phyloP scores from a whole-genome alignment of 352 stramenopile genomes.

The Globisporangium splendens region DNA sequence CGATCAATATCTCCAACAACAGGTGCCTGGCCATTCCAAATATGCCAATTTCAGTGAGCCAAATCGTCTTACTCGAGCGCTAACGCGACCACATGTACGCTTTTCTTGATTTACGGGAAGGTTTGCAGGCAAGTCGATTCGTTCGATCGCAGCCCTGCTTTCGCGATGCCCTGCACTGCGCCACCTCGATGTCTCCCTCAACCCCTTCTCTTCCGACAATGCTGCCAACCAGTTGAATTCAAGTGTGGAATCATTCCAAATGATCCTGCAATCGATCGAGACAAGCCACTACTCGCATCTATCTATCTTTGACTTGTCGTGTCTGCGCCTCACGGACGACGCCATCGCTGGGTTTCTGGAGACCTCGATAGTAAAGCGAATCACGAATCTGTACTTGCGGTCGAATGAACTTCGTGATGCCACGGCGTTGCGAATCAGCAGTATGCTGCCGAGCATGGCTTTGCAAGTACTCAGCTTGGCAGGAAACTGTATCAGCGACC shows the following conservation, averaged over 20 bases:
- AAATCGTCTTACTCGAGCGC: not conserved
- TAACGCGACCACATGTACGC: not conserved
- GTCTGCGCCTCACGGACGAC: constrained; percentile 28
- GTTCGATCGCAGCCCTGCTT: constrained; percentile 23
- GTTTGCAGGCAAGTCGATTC: constrained; percentile 26
- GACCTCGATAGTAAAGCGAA: constrained; percentile 9
- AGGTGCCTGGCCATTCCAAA: constrained; percentile 22
- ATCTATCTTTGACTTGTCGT: constrained; percentile 44
- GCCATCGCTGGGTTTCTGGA: constrained; percentile 16
- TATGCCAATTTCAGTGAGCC: not conserved
- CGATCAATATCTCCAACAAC: constrained; percentile 50
- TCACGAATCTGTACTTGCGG: constrained; percentile 38
- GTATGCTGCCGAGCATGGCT: constrained; percentile 15
- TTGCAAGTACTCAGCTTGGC: constrained; percentile 35
- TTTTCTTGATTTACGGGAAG: constrained; percentile 11
- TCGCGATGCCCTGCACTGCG: constrained; percentile 22
- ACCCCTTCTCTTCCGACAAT: constrained; percentile 14
- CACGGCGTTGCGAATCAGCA: constrained; percentile 16
- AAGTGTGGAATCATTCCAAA: constrained; percentile 1
- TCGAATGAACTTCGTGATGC: constrained; percentile 40
- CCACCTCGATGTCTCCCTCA: constrained; percentile 53
- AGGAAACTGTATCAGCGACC: constrained; percentile 39
- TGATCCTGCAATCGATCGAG: constrained; percentile 1
- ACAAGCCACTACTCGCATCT: constrained; percentile 14
- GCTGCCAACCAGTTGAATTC: not conserved